Evolutionary conservation across 176 grass and related monocot species (phyloP).

Genomic region (bread wheat (Triticum aestivum)): IWGSC_CS_RefSeq_v2.1 NC_057803.1:589065546-589066045

Average conservation of each 20-base stretch:
- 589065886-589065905: neutral
- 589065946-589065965: neutral
- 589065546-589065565: slow-evolving; percentile 21
- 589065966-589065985: neutral
- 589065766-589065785: too few relatives aligned
- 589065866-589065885: neutral
- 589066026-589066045: neutral
- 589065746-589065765: too few relatives aligned
- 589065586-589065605: slow-evolving; percentile 16
- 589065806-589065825: neutral
- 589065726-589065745: too few relatives aligned
- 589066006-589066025: neutral
- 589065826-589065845: neutral
- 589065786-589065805: too few relatives aligned
- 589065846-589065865: neutral
- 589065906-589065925: neutral
- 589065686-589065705: too few relatives aligned
- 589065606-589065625: neutral
- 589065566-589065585: neutral
- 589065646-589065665: too few relatives aligned
- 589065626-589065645: neutral
- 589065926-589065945: neutral
- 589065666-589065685: too few relatives aligned
- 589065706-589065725: too few relatives aligned
- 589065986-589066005: neutral